These are phyloP conservation scores for Tricholoma terreum DNA, from an alignment of 768 basidiomycete genomes.

Conservation along the genomic window DNA sequence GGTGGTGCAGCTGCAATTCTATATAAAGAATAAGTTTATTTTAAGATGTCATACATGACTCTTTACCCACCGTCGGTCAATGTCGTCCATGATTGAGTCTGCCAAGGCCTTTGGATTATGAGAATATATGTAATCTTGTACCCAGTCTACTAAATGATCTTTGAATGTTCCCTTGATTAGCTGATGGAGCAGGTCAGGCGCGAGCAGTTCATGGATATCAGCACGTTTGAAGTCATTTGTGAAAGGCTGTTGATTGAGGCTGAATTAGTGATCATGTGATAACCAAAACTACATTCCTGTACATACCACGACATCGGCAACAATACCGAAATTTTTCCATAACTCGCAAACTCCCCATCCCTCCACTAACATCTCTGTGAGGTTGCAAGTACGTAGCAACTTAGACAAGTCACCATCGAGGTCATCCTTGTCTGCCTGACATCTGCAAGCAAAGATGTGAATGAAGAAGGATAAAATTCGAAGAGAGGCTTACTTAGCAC, in stretches of 20 bases:
- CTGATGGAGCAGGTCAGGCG: slow-evolving; percentile 2
- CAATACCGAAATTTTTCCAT: slow-evolving; percentile 2
- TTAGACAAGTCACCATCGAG: background rate
- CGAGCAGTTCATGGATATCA: slow-evolving; percentile 25
- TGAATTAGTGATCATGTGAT: background rate
- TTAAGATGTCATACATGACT: background rate
- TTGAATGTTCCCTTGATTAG: background rate
- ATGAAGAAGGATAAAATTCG: background rate
- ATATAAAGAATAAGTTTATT: background rate
- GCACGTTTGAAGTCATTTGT: slow-evolving; percentile 4
- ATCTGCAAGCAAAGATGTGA: background rate
- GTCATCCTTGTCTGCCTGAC: background rate
- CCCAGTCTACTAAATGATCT: slow-evolving; percentile 8
- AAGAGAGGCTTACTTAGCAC: slow-evolving; percentile 2
- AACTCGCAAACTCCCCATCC: background rate
- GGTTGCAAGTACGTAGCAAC: background rate
- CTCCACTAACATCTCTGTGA: background rate
- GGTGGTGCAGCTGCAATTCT: slow-evolving; percentile 21
- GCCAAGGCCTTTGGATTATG: slow-evolving; percentile 8
- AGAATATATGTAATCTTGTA: slow-evolving; percentile 27
- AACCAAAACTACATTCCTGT: slow-evolving; percentile 9
- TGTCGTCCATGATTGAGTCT: slow-evolving; percentile 28
- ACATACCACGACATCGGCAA: background rate
- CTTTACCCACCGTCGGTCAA: slow-evolving; percentile 26
- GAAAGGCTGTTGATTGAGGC: slow-evolving; percentile 1